phyloP scores from a whole-genome alignment of 1,284 basidiomycete species.

The Fomitopsis betulina region DNA sequence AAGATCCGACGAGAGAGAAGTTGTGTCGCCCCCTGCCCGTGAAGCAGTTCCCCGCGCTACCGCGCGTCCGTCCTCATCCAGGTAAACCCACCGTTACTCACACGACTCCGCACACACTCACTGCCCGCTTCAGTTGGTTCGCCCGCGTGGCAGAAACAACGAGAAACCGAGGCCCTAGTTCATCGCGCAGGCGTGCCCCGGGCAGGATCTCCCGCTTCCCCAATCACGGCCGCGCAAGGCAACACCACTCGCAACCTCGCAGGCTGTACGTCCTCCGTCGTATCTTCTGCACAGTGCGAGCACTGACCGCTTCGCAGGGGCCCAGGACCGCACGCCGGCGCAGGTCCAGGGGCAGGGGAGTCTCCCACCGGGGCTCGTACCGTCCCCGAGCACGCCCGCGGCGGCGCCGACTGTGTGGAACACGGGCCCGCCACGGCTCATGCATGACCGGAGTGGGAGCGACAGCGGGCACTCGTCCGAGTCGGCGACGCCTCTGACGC shows the following conservation, averaged over 20 bases:
- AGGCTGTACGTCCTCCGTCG: neutral
- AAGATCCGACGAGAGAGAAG: conserved; percentile 48
- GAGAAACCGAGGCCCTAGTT: neutral
- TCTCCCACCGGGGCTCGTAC: neutral
- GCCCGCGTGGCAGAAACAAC: conserved; percentile 9
- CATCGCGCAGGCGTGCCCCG: neutral
- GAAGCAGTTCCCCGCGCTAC: conserved; percentile 9
- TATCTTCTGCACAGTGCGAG: no score
- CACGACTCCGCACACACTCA: neutral
- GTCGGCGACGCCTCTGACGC: neutral
- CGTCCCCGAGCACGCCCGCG: neutral
- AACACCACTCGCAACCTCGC: neutral
- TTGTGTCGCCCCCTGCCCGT: conserved; percentile 57
- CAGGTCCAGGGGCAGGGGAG: neutral
- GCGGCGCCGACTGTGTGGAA: neutral
- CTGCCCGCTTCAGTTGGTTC: conserved; percentile 12
- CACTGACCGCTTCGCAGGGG: neutral
- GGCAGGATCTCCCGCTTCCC: neutral
- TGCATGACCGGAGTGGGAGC: neutral
- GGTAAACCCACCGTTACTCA: conserved; percentile 5
- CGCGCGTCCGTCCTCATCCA: conserved; percentile 10
- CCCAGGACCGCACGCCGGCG: neutral
- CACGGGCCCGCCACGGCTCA: neutral
- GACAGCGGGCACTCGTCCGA: neutral
- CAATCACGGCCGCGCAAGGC: neutral